Conservation (phyloP, 148 eudicot genomes). For the Salicornia ramosissima region DNA sequence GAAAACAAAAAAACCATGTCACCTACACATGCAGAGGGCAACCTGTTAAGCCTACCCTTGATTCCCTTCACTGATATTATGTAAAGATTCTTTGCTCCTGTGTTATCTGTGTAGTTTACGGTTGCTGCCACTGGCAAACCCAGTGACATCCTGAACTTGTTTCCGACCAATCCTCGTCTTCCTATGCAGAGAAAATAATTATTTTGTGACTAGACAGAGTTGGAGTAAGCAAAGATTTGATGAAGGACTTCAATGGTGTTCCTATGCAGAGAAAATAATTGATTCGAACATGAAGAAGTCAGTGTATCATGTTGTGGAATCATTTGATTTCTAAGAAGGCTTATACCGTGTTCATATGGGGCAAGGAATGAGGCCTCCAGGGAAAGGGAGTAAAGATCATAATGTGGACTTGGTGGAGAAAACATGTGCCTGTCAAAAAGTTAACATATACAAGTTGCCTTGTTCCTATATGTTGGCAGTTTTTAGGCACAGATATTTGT, state of each 20-base stretch:
- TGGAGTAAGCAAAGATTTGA: not conserved
- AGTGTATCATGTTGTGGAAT: not conserved
- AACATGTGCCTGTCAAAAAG: not conserved
- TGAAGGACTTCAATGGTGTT: not conserved
- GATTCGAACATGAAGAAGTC: not conserved
- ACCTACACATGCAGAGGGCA: constrained; percentile 60
- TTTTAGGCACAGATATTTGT: not conserved
- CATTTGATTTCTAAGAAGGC: not conserved
- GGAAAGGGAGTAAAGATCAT: not conserved
- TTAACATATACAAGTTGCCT: constrained; percentile 4
- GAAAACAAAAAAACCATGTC: no score
- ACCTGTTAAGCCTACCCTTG: no score
- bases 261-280: not conserved
- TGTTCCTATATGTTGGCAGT: not conserved
- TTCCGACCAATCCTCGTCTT: constrained; percentile 70
- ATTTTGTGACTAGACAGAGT: not conserved
- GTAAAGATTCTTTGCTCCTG: constrained; percentile 66
- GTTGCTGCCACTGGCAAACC: constrained; percentile 80
- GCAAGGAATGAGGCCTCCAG: not conserved
- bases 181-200: constrained; percentile 30
- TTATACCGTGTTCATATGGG: not conserved
- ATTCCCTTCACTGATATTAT: no score
- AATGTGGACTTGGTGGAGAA: not conserved
- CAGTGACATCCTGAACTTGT: no score
- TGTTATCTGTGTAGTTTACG: constrained; percentile 75